phyloP scores from a whole-genome alignment of 1,284 basidiomycete species.

The Schizophyllum commune region DNA sequence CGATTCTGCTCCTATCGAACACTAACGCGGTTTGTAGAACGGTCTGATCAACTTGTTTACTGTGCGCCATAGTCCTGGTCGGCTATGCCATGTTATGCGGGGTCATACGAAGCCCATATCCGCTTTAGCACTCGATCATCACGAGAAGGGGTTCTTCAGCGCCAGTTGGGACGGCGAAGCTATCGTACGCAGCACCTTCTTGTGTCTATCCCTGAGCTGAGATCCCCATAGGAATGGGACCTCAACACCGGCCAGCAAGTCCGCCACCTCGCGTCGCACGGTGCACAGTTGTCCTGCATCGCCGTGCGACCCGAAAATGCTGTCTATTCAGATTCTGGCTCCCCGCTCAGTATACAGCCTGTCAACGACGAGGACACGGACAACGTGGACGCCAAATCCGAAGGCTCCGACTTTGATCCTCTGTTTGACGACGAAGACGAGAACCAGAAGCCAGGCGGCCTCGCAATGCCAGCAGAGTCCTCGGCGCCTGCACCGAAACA shows the following conservation, averaged over 20 bases:
- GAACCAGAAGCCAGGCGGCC: conserved; percentile 14
- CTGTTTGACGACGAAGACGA: conserved; percentile 48
- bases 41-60: conserved; percentile 90
- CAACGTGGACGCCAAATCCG: conserved; percentile 44
- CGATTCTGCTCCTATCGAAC: conserved; percentile 8
- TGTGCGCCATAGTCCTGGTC: conserved; percentile 87
- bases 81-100: conserved; percentile 64
- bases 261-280: conserved; percentile 76
- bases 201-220: conserved; percentile 1
- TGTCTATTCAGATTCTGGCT: conserved; percentile 24
- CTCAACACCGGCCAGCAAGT: conserved; percentile 83
- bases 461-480: conserved; percentile 14
- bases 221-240: conserved; percentile 82
- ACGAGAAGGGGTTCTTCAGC: conserved; percentile 82
- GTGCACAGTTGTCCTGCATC: conserved; percentile 81
- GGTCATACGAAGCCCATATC: conserved; percentile 82
- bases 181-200: conserved; percentile 48
- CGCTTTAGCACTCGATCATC: conserved; percentile 71
- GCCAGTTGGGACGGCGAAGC: conserved; percentile 95
- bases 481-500: conserved; percentile 19
- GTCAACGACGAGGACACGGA: conserved; percentile 4
- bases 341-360: conserved; percentile 20
- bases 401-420: conserved; percentile 61
- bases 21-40: conserved; percentile 35
- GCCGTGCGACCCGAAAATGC: conserved; percentile 65